Conservation (phyloP, 257 asterid species). For the Solanum chiquidenum region DNA sequence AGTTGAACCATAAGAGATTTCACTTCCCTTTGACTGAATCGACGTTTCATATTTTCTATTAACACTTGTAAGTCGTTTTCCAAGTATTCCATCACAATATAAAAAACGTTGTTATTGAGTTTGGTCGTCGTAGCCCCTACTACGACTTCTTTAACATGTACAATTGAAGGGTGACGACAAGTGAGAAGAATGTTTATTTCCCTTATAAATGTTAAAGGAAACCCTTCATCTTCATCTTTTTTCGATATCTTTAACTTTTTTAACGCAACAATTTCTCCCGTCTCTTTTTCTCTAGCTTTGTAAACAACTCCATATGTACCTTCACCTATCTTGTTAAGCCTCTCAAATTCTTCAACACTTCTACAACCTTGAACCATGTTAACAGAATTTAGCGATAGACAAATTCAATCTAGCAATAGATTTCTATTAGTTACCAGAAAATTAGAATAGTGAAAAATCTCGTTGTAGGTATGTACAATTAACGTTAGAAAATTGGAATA, state of each 20-base stretch:
- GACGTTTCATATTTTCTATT: slow-evolving; percentile 60
- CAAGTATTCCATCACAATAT: slow-evolving; percentile 89
- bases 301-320: slow-evolving; percentile 81
- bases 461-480: no score
- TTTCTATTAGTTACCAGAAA: no score
- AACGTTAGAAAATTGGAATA: no score
- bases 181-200: slow-evolving; percentile 77
- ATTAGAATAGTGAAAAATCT: no score
- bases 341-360: no score
- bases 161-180: slow-evolving; percentile 56
- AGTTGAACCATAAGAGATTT: slow-evolving; percentile 81
- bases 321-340: slow-evolving; percentile 22
- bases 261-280: slow-evolving; percentile 74
- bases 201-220: slow-evolving; percentile 67
- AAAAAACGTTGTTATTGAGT: slow-evolving; percentile 37
- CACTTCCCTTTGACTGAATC: slow-evolving; percentile 65
- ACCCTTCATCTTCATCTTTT: slow-evolving; percentile 56
- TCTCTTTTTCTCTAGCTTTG: slow-evolving; percentile 70
- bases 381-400: no score
- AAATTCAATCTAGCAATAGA: no score
- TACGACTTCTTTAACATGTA: slow-evolving; percentile 80
- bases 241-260: slow-evolving; percentile 68
- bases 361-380: no score
- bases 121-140: slow-evolving; percentile 27
- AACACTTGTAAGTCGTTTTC: slow-evolving; percentile 71